A percentile compares a stretch with the other conserved stretches of the same genome.
These are phyloP conservation scores for Acrocalymma vagum DNA, from an alignment of 2,329 filamentous ascomycete genomes.

Conservation along the genomic window DNA sequence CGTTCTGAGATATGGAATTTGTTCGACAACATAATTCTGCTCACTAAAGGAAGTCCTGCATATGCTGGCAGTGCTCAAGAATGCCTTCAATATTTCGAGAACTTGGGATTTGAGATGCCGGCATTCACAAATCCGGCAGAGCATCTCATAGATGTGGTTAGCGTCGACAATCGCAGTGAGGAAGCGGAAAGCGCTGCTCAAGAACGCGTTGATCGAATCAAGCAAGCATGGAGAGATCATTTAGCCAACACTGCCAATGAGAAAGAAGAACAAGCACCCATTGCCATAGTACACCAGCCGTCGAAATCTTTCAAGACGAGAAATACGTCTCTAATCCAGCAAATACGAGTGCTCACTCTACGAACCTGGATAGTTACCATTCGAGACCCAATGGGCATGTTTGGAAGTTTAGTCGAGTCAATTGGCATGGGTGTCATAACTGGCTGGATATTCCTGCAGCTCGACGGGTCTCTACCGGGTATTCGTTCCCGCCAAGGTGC, in stretches of 20 bases:
- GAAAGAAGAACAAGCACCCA: slow-evolving; percentile 14
- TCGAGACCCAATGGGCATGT: slow-evolving; percentile 79
- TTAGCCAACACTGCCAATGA: slow-evolving; percentile 18
- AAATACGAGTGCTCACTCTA: slow-evolving; percentile 71
- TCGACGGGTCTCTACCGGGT: slow-evolving; percentile 72
- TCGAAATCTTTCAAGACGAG: slow-evolving; percentile 35
- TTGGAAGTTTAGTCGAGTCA: slow-evolving; percentile 74
- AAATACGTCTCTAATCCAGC: slow-evolving; percentile 67
- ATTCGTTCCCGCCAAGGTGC: slow-evolving; percentile 78
- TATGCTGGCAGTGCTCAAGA: slow-evolving; percentile 69
- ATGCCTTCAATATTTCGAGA: slow-evolving; percentile 71
- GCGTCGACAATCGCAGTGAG: slow-evolving; percentile 74
- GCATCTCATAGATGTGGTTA: slow-evolving; percentile 77
- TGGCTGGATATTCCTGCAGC: slow-evolving; percentile 75
- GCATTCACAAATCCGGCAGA: slow-evolving; percentile 82
- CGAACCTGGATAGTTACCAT: slow-evolving; percentile 76
- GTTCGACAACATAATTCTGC: slow-evolving; percentile 75
- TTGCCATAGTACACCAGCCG: slow-evolving; percentile 4
- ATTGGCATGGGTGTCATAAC: slow-evolving; percentile 74
- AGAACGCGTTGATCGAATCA: slow-evolving; percentile 68
- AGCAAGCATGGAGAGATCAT: slow-evolving; percentile 63
- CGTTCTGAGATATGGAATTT: slow-evolving; percentile 82
- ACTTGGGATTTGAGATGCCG: slow-evolving; percentile 68
- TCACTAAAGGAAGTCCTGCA: slow-evolving; percentile 73
- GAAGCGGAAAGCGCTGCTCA: slow-evolving; percentile 70